A percentile compares a stretch with the other conserved stretches of the same genome.
These are phyloP conservation scores for Perilla frutescens DNA, from an alignment of 257 asterid genomes.

Conservation along the genomic window DNA sequence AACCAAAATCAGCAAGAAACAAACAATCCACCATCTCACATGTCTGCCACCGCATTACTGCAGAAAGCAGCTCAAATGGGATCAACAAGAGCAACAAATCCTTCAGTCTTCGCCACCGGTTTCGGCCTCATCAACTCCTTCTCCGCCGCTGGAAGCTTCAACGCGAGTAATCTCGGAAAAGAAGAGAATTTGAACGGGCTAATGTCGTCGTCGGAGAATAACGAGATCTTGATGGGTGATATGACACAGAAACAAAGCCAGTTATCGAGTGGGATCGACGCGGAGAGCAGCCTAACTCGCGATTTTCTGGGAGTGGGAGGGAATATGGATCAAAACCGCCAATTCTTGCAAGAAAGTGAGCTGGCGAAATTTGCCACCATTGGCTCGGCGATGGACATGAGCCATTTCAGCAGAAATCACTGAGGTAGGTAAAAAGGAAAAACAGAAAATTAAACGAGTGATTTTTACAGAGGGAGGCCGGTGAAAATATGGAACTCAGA, in stretches of 20 bases:
- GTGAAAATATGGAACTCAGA: neutral
- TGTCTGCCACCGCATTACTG: constrained; percentile 86
- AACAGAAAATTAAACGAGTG: no score
- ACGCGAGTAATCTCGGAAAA: constrained; percentile 30
- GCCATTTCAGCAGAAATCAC: constrained; percentile 48
- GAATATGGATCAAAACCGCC: constrained; percentile 38
- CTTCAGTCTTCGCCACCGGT: constrained; percentile 48
- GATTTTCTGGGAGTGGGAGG: constrained; percentile 85
- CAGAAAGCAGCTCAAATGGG: constrained; percentile 94
- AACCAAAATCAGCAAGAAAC: constrained; percentile 34
- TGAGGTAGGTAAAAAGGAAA: constrained; percentile 16
- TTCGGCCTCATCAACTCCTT: constrained; percentile 59
- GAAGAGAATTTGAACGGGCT: constrained; percentile 38
- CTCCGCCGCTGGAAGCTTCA: constrained; percentile 30
- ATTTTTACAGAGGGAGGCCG: neutral
- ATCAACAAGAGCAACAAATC: constrained; percentile 56
- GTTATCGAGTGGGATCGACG: constrained; percentile 42
- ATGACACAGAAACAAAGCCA: constrained; percentile 30
- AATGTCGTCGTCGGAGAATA: constrained; percentile 30
- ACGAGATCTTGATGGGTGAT: constrained; percentile 29
- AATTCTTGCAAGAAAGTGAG: constrained; percentile 56
- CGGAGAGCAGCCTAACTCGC: constrained; percentile 60
- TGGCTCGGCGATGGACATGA: constrained; percentile 49
- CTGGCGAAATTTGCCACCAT: constrained; percentile 58
- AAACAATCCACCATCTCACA: constrained; percentile 41